A percentile compares a stretch with the other conserved stretches of the same genome.
Evolutionary conservation across 768 basidiomycete species (phyloP).

Genomic region (Lactarius indigo): DNA sequence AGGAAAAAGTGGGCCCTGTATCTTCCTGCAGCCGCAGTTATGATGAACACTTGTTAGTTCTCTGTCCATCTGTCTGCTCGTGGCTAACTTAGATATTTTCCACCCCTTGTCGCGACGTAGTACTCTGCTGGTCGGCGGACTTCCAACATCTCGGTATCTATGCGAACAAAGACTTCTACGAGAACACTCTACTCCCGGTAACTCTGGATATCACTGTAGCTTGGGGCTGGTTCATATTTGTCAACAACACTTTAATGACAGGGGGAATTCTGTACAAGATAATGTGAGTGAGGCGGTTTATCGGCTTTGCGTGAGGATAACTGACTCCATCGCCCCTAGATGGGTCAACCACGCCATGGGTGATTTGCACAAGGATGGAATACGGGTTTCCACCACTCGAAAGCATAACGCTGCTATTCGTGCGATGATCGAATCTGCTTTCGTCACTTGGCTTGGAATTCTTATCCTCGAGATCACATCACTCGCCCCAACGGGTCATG

Average conservation of each 20-base stretch:
- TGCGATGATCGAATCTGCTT: slow-evolving; percentile 28
- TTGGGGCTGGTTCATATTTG: slow-evolving; percentile 31
- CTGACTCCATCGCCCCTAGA: not conserved
- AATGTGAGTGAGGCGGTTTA: slow-evolving; percentile 17
- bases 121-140: slow-evolving; percentile 28
- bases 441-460: slow-evolving; percentile 29
- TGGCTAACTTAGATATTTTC: not conserved
- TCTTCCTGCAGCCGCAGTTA: slow-evolving; percentile 20
- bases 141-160: slow-evolving; percentile 25
- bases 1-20: slow-evolving; percentile 28
- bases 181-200: slow-evolving; percentile 20
- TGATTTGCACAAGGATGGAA: not conserved
- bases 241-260: slow-evolving; percentile 27
- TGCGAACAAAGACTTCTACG: slow-evolving; percentile 17
- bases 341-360: not conserved
- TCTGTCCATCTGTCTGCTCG: not conserved
- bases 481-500: slow-evolving; percentile 26
- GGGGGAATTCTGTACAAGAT: slow-evolving; percentile 27
- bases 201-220: slow-evolving; percentile 27
- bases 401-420: slow-evolving; percentile 18
- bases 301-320: not conserved
- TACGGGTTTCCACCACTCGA: not conserved
- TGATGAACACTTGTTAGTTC: slow-evolving; percentile 25
- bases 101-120: slow-evolving; percentile 9
- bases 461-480: slow-evolving; percentile 26